Conservation (phyloP, 2,329 filamentous ascomycete genomes). For the Colletotrichum limetticola region DNA sequence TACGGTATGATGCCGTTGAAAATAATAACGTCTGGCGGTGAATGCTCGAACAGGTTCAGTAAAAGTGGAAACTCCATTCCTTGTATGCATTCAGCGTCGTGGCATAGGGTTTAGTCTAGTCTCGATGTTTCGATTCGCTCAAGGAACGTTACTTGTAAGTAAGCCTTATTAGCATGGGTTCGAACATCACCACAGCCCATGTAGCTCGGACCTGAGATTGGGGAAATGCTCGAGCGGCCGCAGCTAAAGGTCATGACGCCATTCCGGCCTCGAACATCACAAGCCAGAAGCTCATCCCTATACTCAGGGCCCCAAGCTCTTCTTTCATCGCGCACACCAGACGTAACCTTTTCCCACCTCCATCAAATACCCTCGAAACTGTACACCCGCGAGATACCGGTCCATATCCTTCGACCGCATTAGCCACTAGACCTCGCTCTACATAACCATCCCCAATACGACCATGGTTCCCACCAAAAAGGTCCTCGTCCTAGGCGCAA, state of each 20-base stretch:
- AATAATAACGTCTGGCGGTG: background rate
- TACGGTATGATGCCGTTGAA: background rate
- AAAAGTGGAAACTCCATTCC: no score
- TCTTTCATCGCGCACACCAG: background rate
- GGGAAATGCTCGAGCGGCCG: slow-evolving; percentile 23
- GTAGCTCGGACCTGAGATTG: slow-evolving; percentile 28
- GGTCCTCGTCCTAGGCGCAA: slow-evolving; percentile 58
- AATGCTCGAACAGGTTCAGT: no score
- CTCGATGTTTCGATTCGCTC: no score
- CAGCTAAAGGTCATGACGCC: slow-evolving; percentile 21
- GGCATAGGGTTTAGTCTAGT: no score
- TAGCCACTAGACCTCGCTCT: background rate
- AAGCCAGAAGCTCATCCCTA: slow-evolving; percentile 20
- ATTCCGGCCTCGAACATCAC: background rate
- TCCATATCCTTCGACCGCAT: background rate
- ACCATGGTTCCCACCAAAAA: slow-evolving; percentile 40
- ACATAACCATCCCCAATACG: background rate
- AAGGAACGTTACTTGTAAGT: background rate
- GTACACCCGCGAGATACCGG: background rate
- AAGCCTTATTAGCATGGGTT: background rate
- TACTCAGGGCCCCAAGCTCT: background rate
- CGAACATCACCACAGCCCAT: background rate
- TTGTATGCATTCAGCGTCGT: no score
- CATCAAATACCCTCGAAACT: background rate
- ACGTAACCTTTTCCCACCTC: background rate